A percentile compares a stretch with the other conserved stretches of the same genome.
Conservation (phyloP, 495 filamentous ascomycete genomes). For the Cryomyces minteri region DNA sequence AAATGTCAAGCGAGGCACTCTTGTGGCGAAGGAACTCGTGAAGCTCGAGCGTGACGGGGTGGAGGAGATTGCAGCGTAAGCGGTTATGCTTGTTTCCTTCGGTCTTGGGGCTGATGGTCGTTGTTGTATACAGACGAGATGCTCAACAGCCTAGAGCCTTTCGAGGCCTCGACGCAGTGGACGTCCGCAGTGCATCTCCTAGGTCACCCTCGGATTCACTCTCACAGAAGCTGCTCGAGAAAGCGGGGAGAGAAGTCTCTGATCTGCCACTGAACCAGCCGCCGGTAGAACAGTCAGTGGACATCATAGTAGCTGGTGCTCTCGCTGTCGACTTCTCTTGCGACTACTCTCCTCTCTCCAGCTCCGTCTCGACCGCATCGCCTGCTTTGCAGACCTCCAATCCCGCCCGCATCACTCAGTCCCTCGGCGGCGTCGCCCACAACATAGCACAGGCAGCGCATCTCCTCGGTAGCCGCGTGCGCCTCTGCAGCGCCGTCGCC, state of each 20-base stretch:
- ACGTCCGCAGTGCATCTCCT: no score
- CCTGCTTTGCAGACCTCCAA: slow-evolving; percentile 72
- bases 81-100: no score
- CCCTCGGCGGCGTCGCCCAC: slow-evolving; percentile 83
- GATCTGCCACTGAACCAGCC: no score
- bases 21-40: slow-evolving; percentile 57
- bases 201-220: no score
- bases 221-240: no score
- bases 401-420: slow-evolving; percentile 57
- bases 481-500: slow-evolving; percentile 59
- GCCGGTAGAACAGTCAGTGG: slow-evolving; percentile 5
- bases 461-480: slow-evolving; percentile 33
- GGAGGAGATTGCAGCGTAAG: background rate
- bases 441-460: slow-evolving; percentile 76
- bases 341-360: slow-evolving; percentile 38
- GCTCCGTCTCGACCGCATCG: slow-evolving; percentile 11
- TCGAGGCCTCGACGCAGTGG: no score
- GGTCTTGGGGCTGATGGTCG: slow-evolving; percentile 8
- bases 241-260: no score
- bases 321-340: slow-evolving; percentile 79
- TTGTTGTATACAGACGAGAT: no score
- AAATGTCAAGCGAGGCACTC: slow-evolving; percentile 66
- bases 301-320: slow-evolving; percentile 76
- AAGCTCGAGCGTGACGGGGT: slow-evolving; percentile 30
- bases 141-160: no score